Conservation (phyloP, 139 green algal species). For the Chlorella sp. region DNA sequence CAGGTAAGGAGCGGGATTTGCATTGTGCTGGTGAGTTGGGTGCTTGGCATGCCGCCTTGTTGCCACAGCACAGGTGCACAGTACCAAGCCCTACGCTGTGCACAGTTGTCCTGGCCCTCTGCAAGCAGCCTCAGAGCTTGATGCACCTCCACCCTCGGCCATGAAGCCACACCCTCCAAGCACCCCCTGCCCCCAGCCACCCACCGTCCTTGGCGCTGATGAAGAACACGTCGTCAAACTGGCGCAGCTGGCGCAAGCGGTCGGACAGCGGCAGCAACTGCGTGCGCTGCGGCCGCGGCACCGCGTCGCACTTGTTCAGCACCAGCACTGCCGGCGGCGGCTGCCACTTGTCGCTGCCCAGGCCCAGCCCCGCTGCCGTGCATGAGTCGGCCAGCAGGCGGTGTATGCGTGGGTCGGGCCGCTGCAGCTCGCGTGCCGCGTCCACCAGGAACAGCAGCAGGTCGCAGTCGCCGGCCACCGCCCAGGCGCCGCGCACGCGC, state of each 20-base stretch:
- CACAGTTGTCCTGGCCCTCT: too few relatives aligned
- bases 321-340: slow-evolving; percentile 42
- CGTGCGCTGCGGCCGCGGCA: not conserved
- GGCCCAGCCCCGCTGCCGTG: not conserved
- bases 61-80: too few relatives aligned
- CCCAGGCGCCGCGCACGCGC: slow-evolving; percentile 70
- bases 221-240: slow-evolving; percentile 47
- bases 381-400: slow-evolving; percentile 45
- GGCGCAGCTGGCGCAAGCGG: not conserved
- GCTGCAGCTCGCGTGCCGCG: slow-evolving; percentile 64
- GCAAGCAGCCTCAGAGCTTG: too few relatives aligned
- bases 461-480: slow-evolving; percentile 63
- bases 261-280: slow-evolving; percentile 30
- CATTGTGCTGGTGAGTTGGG: too few relatives aligned
- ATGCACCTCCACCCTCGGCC: too few relatives aligned
- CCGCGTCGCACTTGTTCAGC: slow-evolving; percentile 68
- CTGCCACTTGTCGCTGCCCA: not conserved
- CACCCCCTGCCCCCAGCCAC: not conserved
- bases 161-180: too few relatives aligned
- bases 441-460: slow-evolving; percentile 79
- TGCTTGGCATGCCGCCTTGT: too few relatives aligned
- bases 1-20: too few relatives aligned
- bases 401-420: slow-evolving; percentile 48
- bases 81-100: too few relatives aligned
- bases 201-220: slow-evolving; percentile 35